A percentile compares a stretch with the other conserved stretches of the same genome.
Conservation (phyloP, 495 filamentous ascomycete genomes). For the Aspergillus asperescens region DNA sequence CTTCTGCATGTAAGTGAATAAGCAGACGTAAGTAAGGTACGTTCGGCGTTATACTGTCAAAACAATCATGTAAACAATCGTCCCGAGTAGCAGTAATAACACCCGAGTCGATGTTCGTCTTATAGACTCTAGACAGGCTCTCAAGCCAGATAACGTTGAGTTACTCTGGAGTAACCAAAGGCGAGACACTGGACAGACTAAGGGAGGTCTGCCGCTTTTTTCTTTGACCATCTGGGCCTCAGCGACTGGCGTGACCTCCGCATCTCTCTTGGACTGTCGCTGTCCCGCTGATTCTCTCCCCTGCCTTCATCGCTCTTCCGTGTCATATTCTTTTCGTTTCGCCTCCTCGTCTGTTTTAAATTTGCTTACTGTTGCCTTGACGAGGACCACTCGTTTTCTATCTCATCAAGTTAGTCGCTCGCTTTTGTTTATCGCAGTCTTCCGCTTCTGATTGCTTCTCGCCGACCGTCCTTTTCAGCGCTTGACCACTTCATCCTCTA, state of each 20-base stretch:
- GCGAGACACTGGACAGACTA: neutral
- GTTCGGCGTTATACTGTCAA: neutral
- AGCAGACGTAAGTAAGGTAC: neutral
- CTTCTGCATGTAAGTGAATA: neutral
- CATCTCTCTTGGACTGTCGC: neutral
- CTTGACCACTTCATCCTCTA: neutral
- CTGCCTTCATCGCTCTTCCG: slow-evolving; percentile 1
- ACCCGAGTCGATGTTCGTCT: neutral
- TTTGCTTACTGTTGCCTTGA: slow-evolving; percentile 4
- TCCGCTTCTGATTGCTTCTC: neutral
- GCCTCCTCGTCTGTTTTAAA: slow-evolving; percentile 7
- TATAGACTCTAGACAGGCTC: neutral
- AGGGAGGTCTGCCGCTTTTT: slow-evolving; percentile 4
- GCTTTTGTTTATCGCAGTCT: slow-evolving; percentile 10
- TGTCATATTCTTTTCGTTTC: neutral
- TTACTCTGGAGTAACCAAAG: slow-evolving; percentile 1
- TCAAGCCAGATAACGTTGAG: neutral
- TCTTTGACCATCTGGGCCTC: slow-evolving; percentile 8
- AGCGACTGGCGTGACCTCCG: slow-evolving; percentile 9
- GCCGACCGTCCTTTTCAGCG: slow-evolving; percentile 9
- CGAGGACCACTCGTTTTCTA: neutral
- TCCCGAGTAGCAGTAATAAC: neutral
- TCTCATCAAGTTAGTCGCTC: slow-evolving; percentile 9
- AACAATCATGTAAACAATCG: slow-evolving; percentile 8
- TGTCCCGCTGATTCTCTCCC: slow-evolving; percentile 1